phyloP scores from a whole-genome alignment of 345 rosid species.

The Sisymbrium irio region DNA sequence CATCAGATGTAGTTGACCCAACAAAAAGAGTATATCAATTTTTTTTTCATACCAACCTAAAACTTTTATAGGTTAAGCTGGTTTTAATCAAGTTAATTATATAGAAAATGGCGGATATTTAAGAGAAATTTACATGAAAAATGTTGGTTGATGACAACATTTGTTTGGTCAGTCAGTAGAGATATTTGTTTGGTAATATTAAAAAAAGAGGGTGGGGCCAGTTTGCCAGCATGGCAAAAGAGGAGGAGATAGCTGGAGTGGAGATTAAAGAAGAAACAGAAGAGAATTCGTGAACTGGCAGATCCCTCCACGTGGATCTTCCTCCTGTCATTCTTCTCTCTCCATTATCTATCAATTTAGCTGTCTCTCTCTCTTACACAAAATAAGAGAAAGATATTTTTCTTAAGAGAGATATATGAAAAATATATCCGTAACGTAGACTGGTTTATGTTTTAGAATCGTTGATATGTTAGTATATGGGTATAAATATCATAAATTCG shows the following conservation, averaged over 20 bases:
- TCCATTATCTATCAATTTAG: not conserved
- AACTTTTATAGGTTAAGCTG: not conserved
- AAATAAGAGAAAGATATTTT: not conserved
- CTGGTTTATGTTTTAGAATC: not conserved
- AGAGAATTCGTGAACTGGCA: constrained; percentile 38
- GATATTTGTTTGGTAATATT: not conserved
- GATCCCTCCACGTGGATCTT: constrained; percentile 31
- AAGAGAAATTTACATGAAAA: not conserved
- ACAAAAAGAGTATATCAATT: not conserved
- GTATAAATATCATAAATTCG: not conserved
- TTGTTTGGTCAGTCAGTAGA: not conserved
- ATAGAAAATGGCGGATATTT: not conserved
- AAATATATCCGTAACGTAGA: not conserved
- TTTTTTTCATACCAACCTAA: not conserved
- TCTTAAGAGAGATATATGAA: not conserved
- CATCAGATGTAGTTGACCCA: constrained; percentile 20
- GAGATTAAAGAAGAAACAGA: constrained; percentile 16
- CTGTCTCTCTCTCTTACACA: not conserved
- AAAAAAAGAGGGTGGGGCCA: not conserved
- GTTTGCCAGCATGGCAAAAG: constrained; percentile 26
- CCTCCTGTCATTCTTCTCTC: constrained; percentile 17
- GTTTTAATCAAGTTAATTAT: not conserved
- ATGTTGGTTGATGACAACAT: constrained; percentile 28
- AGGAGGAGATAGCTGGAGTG: constrained; percentile 23
- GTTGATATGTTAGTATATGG: not conserved